Conservation (phyloP, 2,329 filamentous ascomycete genomes). For the Fusarium staphyleae region DNA sequence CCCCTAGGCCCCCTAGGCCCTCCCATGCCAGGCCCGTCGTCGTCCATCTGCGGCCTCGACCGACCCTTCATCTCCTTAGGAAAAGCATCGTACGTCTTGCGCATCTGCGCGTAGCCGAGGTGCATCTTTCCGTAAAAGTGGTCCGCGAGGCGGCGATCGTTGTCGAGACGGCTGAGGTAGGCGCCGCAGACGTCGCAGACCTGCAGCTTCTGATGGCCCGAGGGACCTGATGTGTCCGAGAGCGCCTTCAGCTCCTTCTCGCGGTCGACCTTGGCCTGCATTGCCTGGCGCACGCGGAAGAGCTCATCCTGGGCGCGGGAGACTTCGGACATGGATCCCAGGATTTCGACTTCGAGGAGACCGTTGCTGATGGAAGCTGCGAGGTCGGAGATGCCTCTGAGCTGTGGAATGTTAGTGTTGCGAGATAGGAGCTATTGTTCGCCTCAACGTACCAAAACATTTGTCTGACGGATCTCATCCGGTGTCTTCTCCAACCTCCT, state of each 20-base stretch:
- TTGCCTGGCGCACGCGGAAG: slow-evolving; percentile 82
- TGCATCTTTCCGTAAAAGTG: slow-evolving; percentile 99
- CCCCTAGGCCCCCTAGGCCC: slow-evolving; percentile 60
- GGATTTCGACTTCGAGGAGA: slow-evolving; percentile 82
- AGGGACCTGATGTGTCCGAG: slow-evolving; percentile 89
- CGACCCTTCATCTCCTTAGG: slow-evolving; percentile 84
- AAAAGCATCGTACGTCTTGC: slow-evolving; percentile 88
- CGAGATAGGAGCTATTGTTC: accelerated
- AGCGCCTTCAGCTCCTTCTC: slow-evolving; percentile 90
- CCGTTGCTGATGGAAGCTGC: slow-evolving; percentile 79
- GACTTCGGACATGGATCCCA: slow-evolving; percentile 83
- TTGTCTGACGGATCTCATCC: slow-evolving; percentile 96
- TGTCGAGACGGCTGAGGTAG: slow-evolving; percentile 90
- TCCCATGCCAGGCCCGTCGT: slow-evolving; percentile 55
- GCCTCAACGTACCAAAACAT: slow-evolving; percentile 73
- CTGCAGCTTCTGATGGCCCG: slow-evolving; percentile 95
- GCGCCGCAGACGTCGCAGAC: slow-evolving; percentile 98
- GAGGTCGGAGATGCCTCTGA: slow-evolving; percentile 87
- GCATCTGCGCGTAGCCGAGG: slow-evolving; percentile 96
- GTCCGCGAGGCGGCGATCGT: slow-evolving; percentile 90
- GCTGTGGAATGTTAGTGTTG: slow-evolving; percentile 43
- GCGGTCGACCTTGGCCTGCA: slow-evolving; percentile 80
- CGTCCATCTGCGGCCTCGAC: slow-evolving; percentile 64
- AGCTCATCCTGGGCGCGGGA: slow-evolving; percentile 85
- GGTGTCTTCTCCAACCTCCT: slow-evolving; percentile 93